A percentile compares a stretch with the other conserved stretches of the same genome.
phyloP scores from a whole-genome alignment of 805 yeast species.

The Saccharomycopsis amapae region DNA sequence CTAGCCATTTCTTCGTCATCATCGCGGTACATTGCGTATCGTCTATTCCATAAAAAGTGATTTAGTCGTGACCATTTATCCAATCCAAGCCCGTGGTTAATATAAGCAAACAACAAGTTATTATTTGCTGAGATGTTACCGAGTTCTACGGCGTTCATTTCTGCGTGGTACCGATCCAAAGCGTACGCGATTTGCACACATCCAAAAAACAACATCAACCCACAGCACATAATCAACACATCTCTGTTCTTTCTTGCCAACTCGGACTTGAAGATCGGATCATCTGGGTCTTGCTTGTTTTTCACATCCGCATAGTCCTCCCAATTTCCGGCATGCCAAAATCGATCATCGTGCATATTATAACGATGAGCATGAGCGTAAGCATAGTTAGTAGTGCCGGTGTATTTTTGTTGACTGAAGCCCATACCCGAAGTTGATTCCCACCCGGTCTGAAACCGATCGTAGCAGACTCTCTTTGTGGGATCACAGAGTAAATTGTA shows the following conservation, averaged over 20 bases:
- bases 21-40: constrained; percentile 12
- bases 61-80: constrained; percentile 32
- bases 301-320: constrained; percentile 36
- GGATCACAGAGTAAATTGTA: constrained; percentile 32
- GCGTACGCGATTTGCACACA: constrained; percentile 28
- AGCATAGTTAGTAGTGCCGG: not conserved
- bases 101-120: constrained; percentile 30
- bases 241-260: constrained; percentile 23
- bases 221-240: constrained; percentile 26
- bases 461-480: constrained; percentile 28
- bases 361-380: constrained; percentile 3
- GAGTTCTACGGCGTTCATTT: constrained; percentile 24
- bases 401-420: not conserved
- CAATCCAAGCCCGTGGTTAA: constrained; percentile 33
- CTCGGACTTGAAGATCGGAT: constrained; percentile 25
- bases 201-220: constrained; percentile 27
- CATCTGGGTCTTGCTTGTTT: constrained; percentile 7
- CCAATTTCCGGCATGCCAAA: constrained; percentile 47
- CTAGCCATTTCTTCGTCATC: constrained; percentile 9
- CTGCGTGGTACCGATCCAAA: constrained; percentile 36
- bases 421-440: constrained; percentile 20
- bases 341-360: constrained; percentile 26
- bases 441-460: constrained; percentile 35
- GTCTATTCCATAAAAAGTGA: constrained; percentile 34
- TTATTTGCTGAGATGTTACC: constrained; percentile 26